These are phyloP conservation scores for Termitomyces sp. DNA, from an alignment of 768 basidiomycete genomes.

Conservation along the genomic window DNA sequence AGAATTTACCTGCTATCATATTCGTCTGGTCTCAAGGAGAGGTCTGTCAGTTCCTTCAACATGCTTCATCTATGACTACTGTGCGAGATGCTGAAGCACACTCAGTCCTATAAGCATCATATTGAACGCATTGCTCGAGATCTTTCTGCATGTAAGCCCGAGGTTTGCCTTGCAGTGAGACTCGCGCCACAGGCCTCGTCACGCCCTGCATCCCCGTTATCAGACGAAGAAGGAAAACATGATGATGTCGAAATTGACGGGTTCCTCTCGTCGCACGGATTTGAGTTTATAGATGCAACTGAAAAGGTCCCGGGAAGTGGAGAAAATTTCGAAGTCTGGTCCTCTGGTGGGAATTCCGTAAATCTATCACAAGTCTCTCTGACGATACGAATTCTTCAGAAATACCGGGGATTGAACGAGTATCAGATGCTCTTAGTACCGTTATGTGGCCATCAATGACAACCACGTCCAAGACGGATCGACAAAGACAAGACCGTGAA, in stretches of 20 bases:
- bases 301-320: constrained; percentile 11
- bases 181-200: constrained; percentile 23
- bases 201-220: background rate
- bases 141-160: constrained; percentile 50
- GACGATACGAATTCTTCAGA: constrained; percentile 21
- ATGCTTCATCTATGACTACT: constrained; percentile 6
- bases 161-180: constrained; percentile 68
- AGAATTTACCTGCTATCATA: constrained; percentile 61
- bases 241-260: constrained; percentile 57
- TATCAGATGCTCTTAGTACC: constrained; percentile 75
- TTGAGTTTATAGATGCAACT: constrained; percentile 69
- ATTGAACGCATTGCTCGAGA: constrained; percentile 42
- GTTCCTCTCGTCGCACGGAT: constrained; percentile 62
- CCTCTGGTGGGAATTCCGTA: constrained; percentile 20
- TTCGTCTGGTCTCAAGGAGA: constrained; percentile 67
- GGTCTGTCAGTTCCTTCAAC: constrained; percentile 33
- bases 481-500: constrained; percentile 19
- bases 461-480: constrained; percentile 21
- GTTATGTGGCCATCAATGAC: constrained; percentile 87
- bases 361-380: background rate
- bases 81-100: constrained; percentile 13
- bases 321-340: constrained; percentile 11
- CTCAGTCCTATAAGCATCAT: constrained; percentile 54
- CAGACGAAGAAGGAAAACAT: constrained; percentile 22
- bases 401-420: constrained; percentile 53